Evolutionary conservation across 768 basidiomycete species (phyloP).

Genomic region (Hericium rajendrae): DNA sequence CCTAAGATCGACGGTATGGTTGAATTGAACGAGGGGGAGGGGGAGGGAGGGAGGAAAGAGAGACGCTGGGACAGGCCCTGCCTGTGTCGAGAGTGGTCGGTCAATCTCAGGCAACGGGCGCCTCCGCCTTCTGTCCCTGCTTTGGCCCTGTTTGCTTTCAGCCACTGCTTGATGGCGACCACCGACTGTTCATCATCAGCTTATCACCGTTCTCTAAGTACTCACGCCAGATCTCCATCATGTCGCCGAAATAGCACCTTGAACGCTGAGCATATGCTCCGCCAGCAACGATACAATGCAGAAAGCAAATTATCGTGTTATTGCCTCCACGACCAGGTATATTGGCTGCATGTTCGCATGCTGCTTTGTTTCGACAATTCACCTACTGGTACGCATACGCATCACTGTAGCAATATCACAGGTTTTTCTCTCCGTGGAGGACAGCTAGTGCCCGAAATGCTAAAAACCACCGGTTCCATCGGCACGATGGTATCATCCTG

Average conservation of each 20-base stretch:
- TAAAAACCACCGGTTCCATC: no score
- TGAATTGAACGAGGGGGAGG: slow-evolving; percentile 17
- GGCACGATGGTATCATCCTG: no score
- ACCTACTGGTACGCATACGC: no score
- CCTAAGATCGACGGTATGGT: slow-evolving; percentile 64
- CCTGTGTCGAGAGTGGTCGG: neutral
- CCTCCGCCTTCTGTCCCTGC: neutral
- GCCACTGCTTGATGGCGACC: neutral
- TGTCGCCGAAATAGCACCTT: neutral
- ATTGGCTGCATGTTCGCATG: no score
- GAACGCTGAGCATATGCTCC: neutral
- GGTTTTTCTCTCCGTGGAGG: no score
- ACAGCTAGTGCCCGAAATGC: no score
- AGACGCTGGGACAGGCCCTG: slow-evolving; percentile 1
- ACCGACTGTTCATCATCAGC: neutral
- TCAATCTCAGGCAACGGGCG: neutral
- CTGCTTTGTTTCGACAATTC: no score
- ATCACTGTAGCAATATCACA: no score
- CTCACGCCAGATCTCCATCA: neutral
- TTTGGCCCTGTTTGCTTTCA: neutral
- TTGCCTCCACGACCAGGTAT: no score
- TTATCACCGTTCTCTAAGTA: neutral
- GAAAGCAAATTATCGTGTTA: no score
- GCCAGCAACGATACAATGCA: no score
- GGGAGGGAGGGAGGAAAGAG: slow-evolving; percentile 1